Evolutionary conservation across 192 early-diverging fungal species (phyloP), one percentile per base, ranked within the genome.

Genomic region (Umbelopsis isabellina): DNA sequence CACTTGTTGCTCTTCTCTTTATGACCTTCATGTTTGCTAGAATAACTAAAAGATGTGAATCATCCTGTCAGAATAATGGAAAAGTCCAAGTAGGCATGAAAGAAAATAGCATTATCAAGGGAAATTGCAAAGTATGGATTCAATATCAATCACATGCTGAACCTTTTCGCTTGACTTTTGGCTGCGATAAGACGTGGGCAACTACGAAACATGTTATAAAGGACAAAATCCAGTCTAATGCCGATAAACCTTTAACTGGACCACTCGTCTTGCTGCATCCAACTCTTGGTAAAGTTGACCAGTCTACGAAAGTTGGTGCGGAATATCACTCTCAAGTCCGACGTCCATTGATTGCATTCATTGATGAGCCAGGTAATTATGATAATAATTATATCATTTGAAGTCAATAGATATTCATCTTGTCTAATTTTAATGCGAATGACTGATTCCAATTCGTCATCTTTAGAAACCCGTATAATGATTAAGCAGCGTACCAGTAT

Each of bases 111-210:
- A 18, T 61, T 35, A 25, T 61, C 30, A 61, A 61, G 16, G 55
- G 55, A 0, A 61, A 35, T 35, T 61, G 55, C 55, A 61, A 61
- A 61, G 55, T 61, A 35, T 61, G 55, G 55, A 18, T 61, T 35
- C 55, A 35, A 61, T 33, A 61, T 18, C 55, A 30, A 35, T 61
- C 55, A 61, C 55, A 61, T 61, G 55, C 55, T 0, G 55, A 61
- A 13, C 27, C 55, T 33, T 35, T 13, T 15, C 55, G 55, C 27
- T 61, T 61, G 25, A 61, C 55, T 5, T 30, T 61, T 61, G 55
- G 55, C 11, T 61, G 55, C 18, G 55, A 61, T 8, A 61, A 35
- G 33, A 61, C 55, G 25, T 61, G 55, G 55, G 55, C 55, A 7
- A 35, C 3, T 1, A 18, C 37, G 13, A 61, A 61, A 7, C 55